Evolutionary conservation across 495 filamentous ascomycete genomes (phyloP), one percentile per base, ranked within the genome.

Genomic region (Extremus antarcticus): DNA sequence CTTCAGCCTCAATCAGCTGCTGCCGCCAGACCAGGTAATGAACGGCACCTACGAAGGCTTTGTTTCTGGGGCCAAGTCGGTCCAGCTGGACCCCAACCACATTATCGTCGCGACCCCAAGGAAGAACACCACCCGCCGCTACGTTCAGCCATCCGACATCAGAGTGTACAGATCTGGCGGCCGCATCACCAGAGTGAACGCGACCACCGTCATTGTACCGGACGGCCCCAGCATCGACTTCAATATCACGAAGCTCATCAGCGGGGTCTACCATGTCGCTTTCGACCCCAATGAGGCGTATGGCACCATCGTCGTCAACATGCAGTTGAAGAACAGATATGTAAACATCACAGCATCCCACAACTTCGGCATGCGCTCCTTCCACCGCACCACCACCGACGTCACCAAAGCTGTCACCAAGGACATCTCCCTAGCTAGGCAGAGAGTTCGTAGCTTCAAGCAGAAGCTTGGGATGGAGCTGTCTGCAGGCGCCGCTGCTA

Each of bases 191-290:
- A n/a, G n/a, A n/a, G n/a, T 43, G 41, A 16, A 17, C 41, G 41
- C 41, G 41, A 16, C 3, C 3, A 3, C 3, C n/a, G 15, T 4
- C 15, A 16, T 20, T 4, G 2, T 20, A 20, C n/a, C 41, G 15
- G 4, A 16, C 4, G 21, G 41, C 3, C n/a, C n/a, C n/a, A 13
- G 29, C 29, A 35, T 52, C 23, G 25, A 39, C 10, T n/a, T 23
- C 58, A 51, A 50, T n/a, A 15, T 16, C 0, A 51, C 50, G 4
- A 50, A 46, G 38, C 46, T 62, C 24, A 53, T 55, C 22, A 51
- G 58, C 16, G 55, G 55, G 16, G 47, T 62, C n/a, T 58, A 62
- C 53, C 25, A 46, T 17, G 21, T 62, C 25, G 23, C 39, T 2
- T 3, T 62, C 29, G 24, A 46, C 22, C 38, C 47, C 2, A 15